Evolutionary conservation across 148 eudicot genomes (phyloP), one percentile per base, ranked within the genome.

Genomic region (Vaccinium corymbosum): DNA sequence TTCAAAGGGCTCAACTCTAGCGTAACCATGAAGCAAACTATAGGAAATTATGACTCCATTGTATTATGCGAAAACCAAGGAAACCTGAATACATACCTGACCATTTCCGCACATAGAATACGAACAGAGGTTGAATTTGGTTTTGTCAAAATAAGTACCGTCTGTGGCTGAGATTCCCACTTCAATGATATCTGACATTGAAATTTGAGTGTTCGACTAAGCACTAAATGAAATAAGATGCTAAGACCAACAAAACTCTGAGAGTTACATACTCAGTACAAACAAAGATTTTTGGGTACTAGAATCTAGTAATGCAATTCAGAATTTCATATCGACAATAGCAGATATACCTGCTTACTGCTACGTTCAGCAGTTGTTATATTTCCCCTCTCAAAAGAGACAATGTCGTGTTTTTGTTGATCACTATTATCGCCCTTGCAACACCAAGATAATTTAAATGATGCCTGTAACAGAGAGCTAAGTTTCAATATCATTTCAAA

Each of bases 331-430:
- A 51, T 12, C 80, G 42, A 79, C 76, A 81, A 83, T 72, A 85
- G 61, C 81, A 68, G 75, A 59, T 74, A 76, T 95, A 95, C 99
- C 99, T 97, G 98, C 86, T 93, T 97, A 85, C 98, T 97, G 89
- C 97, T 97, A 51, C 98, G 95, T 82, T 93, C 94, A 50, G 98
- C 91, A 27, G 98, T 91, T 82, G 93, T 88, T 78, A 97, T 97
- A 88, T 95, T 89, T 78, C 99, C 99, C 89, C 87, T 94, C 68
- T 93, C 99, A 84, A 97, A 95, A 85, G 99, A 97, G 82, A 97
- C 99, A 57, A 97, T 83, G 55, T 97, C 98, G 75, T 95, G 98
- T 87, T 95, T 95, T 82, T 94, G 95, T 82, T 92, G 98, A 86
- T 95, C 94, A 86, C 90, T 88, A 15, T 92, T 90, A 81, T 93